Percentiles rank a stretch among this genome's conserved stretches.
Evolutionary conservation across 164 flowering plant genomes (phyloP).

Genomic region (Euptelea pleiosperma): DNA sequence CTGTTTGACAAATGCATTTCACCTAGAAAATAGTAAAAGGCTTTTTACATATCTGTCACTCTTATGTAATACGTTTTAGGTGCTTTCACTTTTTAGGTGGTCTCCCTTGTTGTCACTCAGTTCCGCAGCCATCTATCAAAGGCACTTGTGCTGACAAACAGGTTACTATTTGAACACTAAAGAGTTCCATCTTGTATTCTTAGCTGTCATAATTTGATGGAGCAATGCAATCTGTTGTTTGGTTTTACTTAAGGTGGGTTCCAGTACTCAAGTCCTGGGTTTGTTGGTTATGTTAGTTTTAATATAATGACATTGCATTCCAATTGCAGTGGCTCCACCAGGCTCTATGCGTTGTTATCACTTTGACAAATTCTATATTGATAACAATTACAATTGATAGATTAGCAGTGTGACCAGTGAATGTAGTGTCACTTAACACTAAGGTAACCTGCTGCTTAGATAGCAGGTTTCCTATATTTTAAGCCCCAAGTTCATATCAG

Average conservation of each 20-base stretch:
- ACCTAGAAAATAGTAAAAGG: neutral
- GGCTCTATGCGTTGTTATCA: neutral
- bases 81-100: slow-evolving; percentile 41
- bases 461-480: neutral
- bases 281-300: neutral
- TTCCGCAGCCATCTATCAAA: slow-evolving; percentile 78
- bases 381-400: neutral
- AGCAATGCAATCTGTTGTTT: neutral
- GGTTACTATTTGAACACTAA: slow-evolving; percentile 33
- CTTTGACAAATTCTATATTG: neutral
- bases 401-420: neutral
- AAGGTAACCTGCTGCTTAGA: no score
- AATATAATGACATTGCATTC: neutral
- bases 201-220: neutral
- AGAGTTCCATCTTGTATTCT: neutral
- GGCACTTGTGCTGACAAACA: slow-evolving; percentile 83
- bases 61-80: neutral
- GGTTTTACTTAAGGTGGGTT: neutral
- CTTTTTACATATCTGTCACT: neutral
- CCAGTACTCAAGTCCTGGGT: no score
- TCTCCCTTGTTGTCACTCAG: slow-evolving; percentile 69
- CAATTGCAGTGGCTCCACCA: neutral
- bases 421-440: no score
- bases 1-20: neutral
- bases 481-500: neutral